These are phyloP conservation scores for Sporothrix luriei DNA, from an alignment of 2,329 filamentous ascomycete genomes.

Conservation along the genomic window DNA sequence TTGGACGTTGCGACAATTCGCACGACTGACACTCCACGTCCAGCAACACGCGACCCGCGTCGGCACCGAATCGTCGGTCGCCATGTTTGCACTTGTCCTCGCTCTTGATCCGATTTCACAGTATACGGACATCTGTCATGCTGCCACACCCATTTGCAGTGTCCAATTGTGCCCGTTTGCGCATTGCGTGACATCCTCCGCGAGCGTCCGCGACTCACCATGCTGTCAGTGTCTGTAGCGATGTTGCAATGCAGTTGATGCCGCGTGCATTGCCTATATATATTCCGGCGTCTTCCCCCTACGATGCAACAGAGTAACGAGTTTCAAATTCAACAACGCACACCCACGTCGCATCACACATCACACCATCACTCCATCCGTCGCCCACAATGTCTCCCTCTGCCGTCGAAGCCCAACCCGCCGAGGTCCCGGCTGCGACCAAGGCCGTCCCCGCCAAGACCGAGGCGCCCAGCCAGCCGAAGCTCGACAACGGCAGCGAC, in stretches of 20 bases:
- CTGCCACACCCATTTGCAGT: neutral
- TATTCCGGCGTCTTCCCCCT: too few species aligned
- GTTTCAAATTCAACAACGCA: neutral
- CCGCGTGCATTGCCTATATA: neutral
- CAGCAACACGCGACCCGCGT: constrained; percentile 10
- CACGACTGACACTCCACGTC: neutral
- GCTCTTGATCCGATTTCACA: neutral
- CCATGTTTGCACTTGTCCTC: too few species aligned
- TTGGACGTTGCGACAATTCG: neutral
- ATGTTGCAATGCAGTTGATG: neutral
- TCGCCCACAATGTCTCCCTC: constrained; percentile 17
- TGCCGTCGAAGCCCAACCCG: constrained; percentile 1
- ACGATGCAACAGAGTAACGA: too few species aligned
- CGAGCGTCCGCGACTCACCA: constrained; percentile 1
- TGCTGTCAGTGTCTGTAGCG: too few species aligned
- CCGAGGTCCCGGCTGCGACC: neutral
- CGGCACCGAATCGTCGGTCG: neutral
- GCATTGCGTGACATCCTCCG: constrained; percentile 23
- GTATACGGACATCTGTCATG: neutral
- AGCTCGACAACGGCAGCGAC: constrained; percentile 18
- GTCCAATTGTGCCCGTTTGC: neutral
- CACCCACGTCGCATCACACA: neutral
- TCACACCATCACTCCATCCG: too few species aligned
- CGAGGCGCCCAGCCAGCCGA: neutral
- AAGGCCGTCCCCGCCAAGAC: neutral